Conservation (phyloP, 441 rosid species). For the Croton setiger region DNA sequence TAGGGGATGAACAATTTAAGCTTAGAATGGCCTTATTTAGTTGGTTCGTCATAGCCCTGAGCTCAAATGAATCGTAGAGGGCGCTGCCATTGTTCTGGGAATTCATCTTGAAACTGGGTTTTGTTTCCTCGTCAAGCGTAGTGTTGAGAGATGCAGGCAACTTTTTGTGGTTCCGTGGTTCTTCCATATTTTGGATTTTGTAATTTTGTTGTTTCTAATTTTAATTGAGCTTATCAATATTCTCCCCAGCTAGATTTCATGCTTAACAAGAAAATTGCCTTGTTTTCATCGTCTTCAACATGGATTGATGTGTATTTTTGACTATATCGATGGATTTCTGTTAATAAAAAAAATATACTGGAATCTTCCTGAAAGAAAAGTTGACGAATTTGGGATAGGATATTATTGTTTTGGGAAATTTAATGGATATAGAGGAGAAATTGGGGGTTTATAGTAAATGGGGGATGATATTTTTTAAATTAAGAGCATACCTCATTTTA, state of each 20-base stretch:
- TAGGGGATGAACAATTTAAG: constrained; percentile 27
- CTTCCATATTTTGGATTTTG: constrained; percentile 14
- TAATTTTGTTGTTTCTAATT: background rate
- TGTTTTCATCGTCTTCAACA: constrained; percentile 26
- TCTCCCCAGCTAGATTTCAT: background rate
- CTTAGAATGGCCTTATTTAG: constrained; percentile 43
- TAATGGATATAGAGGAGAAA: no score
- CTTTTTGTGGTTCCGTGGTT: constrained; percentile 16
- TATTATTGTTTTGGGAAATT: no score
- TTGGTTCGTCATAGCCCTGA: constrained; percentile 37
- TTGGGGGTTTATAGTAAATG: no score
- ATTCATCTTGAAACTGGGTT: constrained; percentile 23
- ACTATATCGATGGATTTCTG: no score
- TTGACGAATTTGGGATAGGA: no score
- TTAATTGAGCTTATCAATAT: background rate
- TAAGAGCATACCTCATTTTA: no score
- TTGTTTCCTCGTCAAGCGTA: background rate
- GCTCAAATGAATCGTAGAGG: constrained; percentile 47
- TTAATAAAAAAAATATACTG: background rate
- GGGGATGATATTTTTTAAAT: no score
- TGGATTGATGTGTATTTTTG: background rate
- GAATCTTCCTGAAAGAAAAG: background rate
- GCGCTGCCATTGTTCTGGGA: constrained; percentile 35
- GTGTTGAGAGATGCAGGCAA: background rate
- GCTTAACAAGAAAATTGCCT: constrained; percentile 20